Evolutionary conservation across 495 filamentous ascomycete species (phyloP), one percentile per base, ranked within the genome.

Genomic region (Penicillium antarcticum): DNA sequence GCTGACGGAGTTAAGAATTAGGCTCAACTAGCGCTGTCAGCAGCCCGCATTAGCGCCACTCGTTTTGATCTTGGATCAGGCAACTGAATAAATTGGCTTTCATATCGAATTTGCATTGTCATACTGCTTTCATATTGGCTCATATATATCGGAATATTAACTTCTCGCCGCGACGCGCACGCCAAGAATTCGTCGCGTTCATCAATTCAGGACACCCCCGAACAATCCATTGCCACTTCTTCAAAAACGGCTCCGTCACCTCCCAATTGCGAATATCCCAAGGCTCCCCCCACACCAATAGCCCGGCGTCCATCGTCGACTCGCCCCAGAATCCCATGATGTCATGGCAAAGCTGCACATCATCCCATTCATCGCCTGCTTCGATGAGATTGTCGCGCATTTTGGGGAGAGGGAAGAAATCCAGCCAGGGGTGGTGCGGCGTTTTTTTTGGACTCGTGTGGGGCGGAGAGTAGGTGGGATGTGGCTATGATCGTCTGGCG

Each of bases 271-370:
- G 53, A 31, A 68, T 65, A 53, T 71, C 66, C 66, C 73, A 72
- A 0, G 78, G 74, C 32, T 79, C 73, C 8, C 77, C 75, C 78
- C 78, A 80, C 1, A 82, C 69, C n/a, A 82, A 26, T 31, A 78
- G 14, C 1, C 73, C 73, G 26, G 62, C 67, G 16, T 61, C 48
- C 24, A 69, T 62, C 0, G 57, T 47, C 2, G 68, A 56, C 32
- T 61, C 55, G 42, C 67, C 67, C 57, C 75, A 72, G 33, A 74
- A 76, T 0, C 71, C 71, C 58, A 75, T 69, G 13, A 77, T 68
- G 55, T 81, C 79, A 5, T 55, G 31, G 34, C 74, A 78, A 7
- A 82, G 62, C 18, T 77, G 66, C 7, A 72, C 68, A 13, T 78
- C 69, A 14, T 79, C 73, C 52, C 75, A 73, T 1, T 41, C 33